These are phyloP conservation scores for Tulasnella sp. DNA, from an alignment of 768 basidiomycete genomes.

Conservation along the genomic window DNA sequence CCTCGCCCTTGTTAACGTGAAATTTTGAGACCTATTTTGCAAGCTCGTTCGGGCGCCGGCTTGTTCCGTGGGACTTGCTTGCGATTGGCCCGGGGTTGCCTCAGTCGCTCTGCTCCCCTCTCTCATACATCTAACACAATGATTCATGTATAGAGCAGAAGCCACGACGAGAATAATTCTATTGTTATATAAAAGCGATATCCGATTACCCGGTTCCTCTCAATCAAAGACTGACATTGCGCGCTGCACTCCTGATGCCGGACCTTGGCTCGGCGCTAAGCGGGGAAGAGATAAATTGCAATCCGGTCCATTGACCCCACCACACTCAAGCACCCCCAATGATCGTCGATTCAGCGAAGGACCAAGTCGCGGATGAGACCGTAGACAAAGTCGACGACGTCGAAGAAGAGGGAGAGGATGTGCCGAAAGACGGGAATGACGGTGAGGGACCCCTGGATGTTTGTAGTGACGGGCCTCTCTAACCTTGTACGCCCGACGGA, in stretches of 20 bases:
- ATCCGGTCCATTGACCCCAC: constrained; percentile 3
- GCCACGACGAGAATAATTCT: too few species aligned
- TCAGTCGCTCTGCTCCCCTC: too few species aligned
- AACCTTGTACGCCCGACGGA: neutral
- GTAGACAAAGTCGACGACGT: constrained; percentile 36
- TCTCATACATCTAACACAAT: too few species aligned
- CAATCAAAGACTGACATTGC: neutral
- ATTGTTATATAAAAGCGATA: neutral
- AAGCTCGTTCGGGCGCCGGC: too few species aligned
- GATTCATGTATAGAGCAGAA: too few species aligned
- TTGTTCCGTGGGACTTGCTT: too few species aligned
- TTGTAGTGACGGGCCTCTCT: neutral
- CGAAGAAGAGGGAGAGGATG: constrained; percentile 33
- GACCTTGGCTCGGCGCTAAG: constrained; percentile 5
- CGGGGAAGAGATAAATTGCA: neutral
- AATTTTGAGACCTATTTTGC: too few species aligned
- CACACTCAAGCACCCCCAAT: neutral
- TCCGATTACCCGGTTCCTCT: neutral
- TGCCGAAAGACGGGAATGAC: constrained; percentile 26
- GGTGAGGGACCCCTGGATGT: neutral
- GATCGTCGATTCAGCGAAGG: neutral
- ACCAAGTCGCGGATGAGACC: constrained; percentile 28
- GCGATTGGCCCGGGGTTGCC: too few species aligned
- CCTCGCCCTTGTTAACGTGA: too few species aligned
- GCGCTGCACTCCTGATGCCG: neutral